Conservation (phyloP, 2,329 filamentous ascomycete genomes). For the Aspergillus sp. region DNA sequence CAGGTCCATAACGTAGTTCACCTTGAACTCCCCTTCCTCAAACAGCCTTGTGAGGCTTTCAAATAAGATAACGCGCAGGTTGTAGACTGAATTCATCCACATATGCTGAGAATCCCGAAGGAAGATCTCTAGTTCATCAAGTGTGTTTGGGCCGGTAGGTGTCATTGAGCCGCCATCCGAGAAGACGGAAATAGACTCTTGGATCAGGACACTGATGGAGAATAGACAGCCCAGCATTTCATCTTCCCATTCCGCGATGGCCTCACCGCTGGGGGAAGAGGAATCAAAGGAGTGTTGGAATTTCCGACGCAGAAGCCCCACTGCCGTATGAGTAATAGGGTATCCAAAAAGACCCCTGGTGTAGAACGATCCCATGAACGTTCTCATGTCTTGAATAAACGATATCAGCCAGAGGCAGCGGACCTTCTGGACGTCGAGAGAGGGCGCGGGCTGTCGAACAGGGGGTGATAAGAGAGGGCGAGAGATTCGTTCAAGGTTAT, state of each 20-base stretch:
- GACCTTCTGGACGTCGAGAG: constrained; percentile 24
- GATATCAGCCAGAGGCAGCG: constrained; percentile 31
- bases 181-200: constrained; percentile 17
- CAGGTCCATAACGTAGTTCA: constrained; percentile 18
- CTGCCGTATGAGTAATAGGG: constrained; percentile 15
- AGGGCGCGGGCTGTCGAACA: not conserved
- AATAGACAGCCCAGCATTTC: constrained; percentile 18
- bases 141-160: not conserved
- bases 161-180: not conserved
- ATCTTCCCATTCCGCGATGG: constrained; percentile 4
- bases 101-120: not conserved
- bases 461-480: constrained; percentile 7
- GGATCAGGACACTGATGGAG: constrained; percentile 20
- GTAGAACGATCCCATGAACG: constrained; percentile 24
- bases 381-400: constrained; percentile 31
- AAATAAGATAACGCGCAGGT: constrained; percentile 12
- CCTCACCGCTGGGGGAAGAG: not conserved
- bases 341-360: constrained; percentile 13
- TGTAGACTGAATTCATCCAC: constrained; percentile 15
- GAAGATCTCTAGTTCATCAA: constrained; percentile 10
- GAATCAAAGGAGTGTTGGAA: constrained; percentile 2
- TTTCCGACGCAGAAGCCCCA: constrained; percentile 16
- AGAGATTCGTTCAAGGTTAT: constrained; percentile 20
- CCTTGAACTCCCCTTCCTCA: constrained; percentile 9
- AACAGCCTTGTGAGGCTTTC: constrained; percentile 9